A percentile compares a stretch with the other conserved stretches of the same genome.
Evolutionary conservation across 1,284 basidiomycete species (phyloP).

Genomic region (Trichosporon coremiiforme): DNA sequence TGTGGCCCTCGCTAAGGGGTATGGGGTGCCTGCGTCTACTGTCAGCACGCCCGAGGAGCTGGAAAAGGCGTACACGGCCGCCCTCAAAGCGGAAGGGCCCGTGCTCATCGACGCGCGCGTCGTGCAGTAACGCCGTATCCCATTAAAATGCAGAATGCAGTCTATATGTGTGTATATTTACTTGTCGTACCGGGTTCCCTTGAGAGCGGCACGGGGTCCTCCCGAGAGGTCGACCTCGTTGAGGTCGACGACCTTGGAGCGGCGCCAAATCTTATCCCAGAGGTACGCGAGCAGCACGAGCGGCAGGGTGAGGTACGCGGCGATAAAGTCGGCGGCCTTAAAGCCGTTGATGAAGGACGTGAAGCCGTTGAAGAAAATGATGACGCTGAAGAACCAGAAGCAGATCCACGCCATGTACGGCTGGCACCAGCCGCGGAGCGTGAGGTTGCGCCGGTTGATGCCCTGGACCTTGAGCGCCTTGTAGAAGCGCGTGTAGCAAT

Average conservation of each 20-base stretch:
- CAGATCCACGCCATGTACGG: slow-evolving; percentile 25
- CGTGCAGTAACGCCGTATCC: background rate
- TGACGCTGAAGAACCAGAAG: slow-evolving; percentile 25
- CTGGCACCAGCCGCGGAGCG: slow-evolving; percentile 63
- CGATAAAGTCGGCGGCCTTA: slow-evolving; percentile 20
- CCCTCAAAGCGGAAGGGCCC: slow-evolving; percentile 18
- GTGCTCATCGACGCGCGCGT: slow-evolving; percentile 27
- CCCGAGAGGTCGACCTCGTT: slow-evolving; percentile 25
- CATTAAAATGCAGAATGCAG: slow-evolving; percentile 9
- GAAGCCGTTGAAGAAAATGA: slow-evolving; percentile 22
- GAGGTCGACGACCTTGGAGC: slow-evolving; percentile 16
- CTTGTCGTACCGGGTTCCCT: slow-evolving; percentile 26
- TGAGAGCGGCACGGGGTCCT: slow-evolving; percentile 23
- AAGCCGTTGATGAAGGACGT: slow-evolving; percentile 20
- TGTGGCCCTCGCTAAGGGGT: slow-evolving; percentile 23
- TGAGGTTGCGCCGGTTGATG: slow-evolving; percentile 61
- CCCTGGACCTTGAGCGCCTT: slow-evolving; percentile 69
- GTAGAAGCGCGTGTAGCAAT: slow-evolving; percentile 76
- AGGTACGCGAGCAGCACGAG: slow-evolving; percentile 23
- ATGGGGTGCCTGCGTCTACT: slow-evolving; percentile 23
- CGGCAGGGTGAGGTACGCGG: slow-evolving; percentile 44
- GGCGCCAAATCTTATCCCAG: slow-evolving; percentile 7
- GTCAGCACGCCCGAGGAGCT: slow-evolving; percentile 19
- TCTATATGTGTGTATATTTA: background rate
- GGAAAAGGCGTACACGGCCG: slow-evolving; percentile 21